phyloP scores from a whole-genome alignment of 768 basidiomycete genomes.

The Favolaschia claudopus region DNA sequence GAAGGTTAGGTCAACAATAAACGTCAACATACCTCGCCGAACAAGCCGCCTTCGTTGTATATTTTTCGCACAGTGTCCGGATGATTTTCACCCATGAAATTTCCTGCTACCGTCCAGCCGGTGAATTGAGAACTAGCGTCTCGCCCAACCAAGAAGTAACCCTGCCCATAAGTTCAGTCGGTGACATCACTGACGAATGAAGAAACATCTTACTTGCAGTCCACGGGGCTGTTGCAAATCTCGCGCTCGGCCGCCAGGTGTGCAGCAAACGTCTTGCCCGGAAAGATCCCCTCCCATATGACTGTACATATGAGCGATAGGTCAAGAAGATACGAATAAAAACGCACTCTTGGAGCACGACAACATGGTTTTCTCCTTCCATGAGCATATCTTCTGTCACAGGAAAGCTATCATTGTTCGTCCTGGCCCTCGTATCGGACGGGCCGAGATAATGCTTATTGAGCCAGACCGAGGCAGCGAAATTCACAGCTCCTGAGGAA shows the following conservation, averaged over 20 bases:
- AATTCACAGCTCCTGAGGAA: conserved; percentile 23
- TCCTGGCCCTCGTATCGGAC: conserved; percentile 34
- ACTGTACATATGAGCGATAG: not conserved
- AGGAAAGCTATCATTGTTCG: conserved; percentile 20
- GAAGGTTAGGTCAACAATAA: not conserved
- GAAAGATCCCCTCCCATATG: conserved; percentile 27
- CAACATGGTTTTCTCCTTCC: conserved; percentile 16
- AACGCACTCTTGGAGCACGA: conserved; percentile 24
- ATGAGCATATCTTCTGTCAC: conserved; percentile 14
- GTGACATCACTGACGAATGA: not conserved
- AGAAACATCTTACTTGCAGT: not conserved
- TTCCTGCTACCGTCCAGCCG: conserved; percentile 20
- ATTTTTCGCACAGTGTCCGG: conserved; percentile 59
- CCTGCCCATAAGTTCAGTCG: not conserved
- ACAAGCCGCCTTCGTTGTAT: conserved; percentile 58
- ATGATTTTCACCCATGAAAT: conserved; percentile 23
- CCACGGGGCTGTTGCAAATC: conserved; percentile 25
- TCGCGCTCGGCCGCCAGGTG: conserved; percentile 24
- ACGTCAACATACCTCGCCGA: conserved; percentile 43
- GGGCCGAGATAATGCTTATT: conserved; percentile 57
- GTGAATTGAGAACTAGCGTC: conserved; percentile 19
- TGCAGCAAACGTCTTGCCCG: conserved; percentile 22
- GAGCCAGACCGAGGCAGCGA: conserved; percentile 64
- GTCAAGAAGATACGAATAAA: not conserved
- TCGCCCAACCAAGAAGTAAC: conserved; percentile 23